phyloP scores from a whole-genome alignment of 129 eudicot genomes.

The Artemisia argyi region DNA sequence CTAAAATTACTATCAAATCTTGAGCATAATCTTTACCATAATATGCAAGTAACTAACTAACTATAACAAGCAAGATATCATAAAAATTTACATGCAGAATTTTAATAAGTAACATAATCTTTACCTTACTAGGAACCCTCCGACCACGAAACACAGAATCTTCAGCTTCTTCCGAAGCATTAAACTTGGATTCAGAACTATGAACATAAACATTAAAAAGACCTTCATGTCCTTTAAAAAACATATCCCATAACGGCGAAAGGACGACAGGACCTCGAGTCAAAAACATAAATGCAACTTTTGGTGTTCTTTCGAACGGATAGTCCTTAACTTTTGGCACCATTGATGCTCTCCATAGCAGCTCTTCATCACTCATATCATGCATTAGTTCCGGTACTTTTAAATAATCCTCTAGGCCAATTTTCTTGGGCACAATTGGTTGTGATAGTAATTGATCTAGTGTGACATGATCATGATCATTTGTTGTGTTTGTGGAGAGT shows the following conservation, averaged over 20 bases:
- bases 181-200: constrained; percentile 45
- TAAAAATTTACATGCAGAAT: too few species aligned
- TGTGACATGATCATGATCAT: constrained; percentile 2
- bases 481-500: constrained; percentile 16
- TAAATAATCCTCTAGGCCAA: constrained; percentile 22
- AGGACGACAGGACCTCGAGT: constrained; percentile 55
- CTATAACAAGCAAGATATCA: too few species aligned
- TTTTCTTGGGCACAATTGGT: constrained; percentile 1
- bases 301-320: constrained; percentile 45
- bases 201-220: constrained; percentile 65
- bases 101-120: too few species aligned
- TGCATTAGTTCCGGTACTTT: constrained; percentile 44
- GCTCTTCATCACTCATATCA: constrained; percentile 56
- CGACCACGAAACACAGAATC: constrained; percentile 61
- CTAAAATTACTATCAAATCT: too few species aligned
- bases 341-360: constrained; percentile 76
- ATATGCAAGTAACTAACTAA: too few species aligned
- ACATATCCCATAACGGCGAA: constrained; percentile 71
- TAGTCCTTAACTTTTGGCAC: constrained; percentile 41
- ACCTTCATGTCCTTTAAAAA: constrained; percentile 67
- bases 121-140: constrained; percentile 71
- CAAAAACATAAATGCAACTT: constrained; percentile 74
- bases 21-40: too few species aligned
- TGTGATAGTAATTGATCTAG: background rate
- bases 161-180: constrained; percentile 47